These are phyloP conservation scores for Hypoxylon sp. DNA, from an alignment of 2,329 filamentous ascomycete genomes.

Conservation along the genomic window DNA sequence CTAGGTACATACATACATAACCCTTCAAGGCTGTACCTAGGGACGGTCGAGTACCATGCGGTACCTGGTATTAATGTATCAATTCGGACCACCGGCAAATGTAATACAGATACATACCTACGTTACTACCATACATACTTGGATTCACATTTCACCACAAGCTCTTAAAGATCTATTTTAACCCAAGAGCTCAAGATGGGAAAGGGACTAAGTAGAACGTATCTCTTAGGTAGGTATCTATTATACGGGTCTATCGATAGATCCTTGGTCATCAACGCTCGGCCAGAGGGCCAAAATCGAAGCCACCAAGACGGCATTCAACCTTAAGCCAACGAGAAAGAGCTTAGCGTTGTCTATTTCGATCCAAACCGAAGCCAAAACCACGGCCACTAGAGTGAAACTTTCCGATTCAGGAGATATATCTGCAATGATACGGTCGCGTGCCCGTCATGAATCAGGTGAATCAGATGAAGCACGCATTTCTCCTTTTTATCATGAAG, in stretches of 20 bases:
- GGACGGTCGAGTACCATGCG: too few relatives aligned
- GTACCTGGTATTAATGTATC: too few relatives aligned
- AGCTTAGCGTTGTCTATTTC: constrained; percentile 27
- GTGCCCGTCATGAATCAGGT: not conserved
- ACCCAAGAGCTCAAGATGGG: not conserved
- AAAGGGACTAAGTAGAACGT: not conserved
- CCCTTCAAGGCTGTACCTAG: too few relatives aligned
- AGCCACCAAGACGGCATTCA: constrained; percentile 12
- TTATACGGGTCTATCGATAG: not conserved
- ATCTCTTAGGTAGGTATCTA: too few relatives aligned
- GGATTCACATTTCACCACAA: not conserved
- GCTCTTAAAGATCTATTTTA: not conserved
- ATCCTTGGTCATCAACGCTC: not conserved
- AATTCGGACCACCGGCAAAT: not conserved
- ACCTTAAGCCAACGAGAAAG: constrained; percentile 11
- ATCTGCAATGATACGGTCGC: not conserved
- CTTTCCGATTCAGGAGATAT: not conserved
- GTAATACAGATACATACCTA: not conserved
- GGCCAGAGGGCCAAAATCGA: not conserved
- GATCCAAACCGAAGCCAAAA: constrained; percentile 26
- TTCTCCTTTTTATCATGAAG: not conserved
- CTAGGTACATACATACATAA: too few relatives aligned
- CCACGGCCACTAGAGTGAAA: constrained; percentile 3
- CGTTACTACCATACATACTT: not conserved
- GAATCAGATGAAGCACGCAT: not conserved